These are phyloP conservation scores for Conringia planisiliqua DNA, from an alignment of 345 rosid genomes.

Conservation along the genomic window DNA sequence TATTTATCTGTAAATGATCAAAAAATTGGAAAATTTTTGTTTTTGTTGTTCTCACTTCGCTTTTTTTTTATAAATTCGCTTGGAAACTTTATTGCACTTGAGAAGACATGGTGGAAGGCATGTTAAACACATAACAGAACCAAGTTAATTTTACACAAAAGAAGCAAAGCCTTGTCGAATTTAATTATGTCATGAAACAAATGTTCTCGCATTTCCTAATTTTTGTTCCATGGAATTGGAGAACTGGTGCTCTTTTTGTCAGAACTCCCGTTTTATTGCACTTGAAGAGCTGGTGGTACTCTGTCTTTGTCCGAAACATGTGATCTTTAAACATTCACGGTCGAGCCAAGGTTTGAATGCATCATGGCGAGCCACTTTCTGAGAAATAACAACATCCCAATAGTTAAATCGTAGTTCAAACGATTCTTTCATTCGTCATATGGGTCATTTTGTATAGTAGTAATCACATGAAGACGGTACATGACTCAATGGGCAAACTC, in stretches of 20 bases:
- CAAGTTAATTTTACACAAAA: not conserved
- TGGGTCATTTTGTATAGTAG: not conserved
- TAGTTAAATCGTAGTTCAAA: not conserved
- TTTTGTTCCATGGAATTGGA: not conserved
- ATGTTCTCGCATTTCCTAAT: not conserved
- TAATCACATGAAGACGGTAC: not conserved
- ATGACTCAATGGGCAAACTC: not conserved
- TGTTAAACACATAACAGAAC: too few species aligned
- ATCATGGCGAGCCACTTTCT: constrained; percentile 48
- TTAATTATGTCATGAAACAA: not conserved
- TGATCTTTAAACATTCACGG: constrained; percentile 36
- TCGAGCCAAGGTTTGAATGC: constrained; percentile 60
- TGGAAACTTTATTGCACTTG: not conserved
- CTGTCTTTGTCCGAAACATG: not conserved
- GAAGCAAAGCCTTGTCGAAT: not conserved
- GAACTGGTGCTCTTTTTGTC: not conserved
- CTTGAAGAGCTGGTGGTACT: not conserved
- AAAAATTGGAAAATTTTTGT: not conserved
- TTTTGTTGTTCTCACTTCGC: not conserved
- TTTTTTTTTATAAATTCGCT: not conserved
- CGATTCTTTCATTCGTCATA: not conserved
- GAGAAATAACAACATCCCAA: constrained; percentile 18
- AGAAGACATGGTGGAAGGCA: too few species aligned
- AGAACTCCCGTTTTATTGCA: not conserved
- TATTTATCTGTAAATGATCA: constrained; percentile 1